These are phyloP conservation scores for Arthrobotrys sphaeroides DNA, from an alignment of 2,329 filamentous ascomycete genomes.

Conservation along the genomic window DNA sequence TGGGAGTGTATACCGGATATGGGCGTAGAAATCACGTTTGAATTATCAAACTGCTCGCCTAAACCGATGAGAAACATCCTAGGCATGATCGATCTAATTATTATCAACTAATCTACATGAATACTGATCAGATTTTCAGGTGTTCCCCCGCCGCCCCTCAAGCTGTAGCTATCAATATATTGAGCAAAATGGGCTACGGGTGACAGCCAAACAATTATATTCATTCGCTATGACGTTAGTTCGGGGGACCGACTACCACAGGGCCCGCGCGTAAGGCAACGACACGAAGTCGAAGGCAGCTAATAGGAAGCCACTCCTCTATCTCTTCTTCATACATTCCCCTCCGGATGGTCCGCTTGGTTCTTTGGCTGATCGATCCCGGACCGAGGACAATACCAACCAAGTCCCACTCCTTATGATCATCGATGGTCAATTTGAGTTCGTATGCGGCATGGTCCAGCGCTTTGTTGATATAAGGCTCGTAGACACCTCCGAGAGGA, in stretches of 20 bases:
- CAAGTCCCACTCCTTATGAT: constrained; percentile 33
- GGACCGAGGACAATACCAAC: constrained; percentile 25
- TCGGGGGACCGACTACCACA: constrained; percentile 21
- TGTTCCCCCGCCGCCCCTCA: too few relatives aligned
- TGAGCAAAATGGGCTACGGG: too few relatives aligned
- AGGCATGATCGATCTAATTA: too few relatives aligned
- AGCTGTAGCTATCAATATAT: too few relatives aligned
- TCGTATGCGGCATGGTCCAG: constrained; percentile 28
- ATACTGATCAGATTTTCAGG: too few relatives aligned
- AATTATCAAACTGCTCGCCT: too few relatives aligned
- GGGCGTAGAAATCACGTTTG: too few relatives aligned
- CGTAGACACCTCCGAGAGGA: constrained; percentile 27
- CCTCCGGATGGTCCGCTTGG: constrained; percentile 26
- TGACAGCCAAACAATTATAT: too few relatives aligned
- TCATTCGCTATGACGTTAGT: background rate
- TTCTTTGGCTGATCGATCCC: constrained; percentile 25
- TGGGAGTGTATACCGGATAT: too few relatives aligned
- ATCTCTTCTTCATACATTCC: constrained; percentile 10
- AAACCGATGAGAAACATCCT: too few relatives aligned
- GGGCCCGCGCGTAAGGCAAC: constrained; percentile 28
- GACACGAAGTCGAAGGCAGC: constrained; percentile 27
- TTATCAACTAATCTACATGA: too few relatives aligned
- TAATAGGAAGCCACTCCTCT: constrained; percentile 24
- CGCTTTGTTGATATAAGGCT: constrained; percentile 22
- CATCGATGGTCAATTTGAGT: constrained; percentile 30